Conservation (phyloP, 495 filamentous ascomycete species). For the Daldinia childiae region DNA sequence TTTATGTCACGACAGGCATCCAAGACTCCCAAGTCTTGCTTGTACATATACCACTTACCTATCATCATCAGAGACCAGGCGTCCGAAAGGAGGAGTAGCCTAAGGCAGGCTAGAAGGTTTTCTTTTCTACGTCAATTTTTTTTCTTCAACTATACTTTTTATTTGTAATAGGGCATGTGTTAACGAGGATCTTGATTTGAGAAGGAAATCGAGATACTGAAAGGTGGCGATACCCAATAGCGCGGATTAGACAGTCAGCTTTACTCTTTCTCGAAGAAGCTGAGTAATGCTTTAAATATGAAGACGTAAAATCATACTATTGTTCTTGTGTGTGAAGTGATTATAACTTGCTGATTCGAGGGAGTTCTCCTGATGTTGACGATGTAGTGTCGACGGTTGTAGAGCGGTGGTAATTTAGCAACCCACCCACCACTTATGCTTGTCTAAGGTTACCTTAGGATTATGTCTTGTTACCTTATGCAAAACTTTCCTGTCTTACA, state of each 20-base stretch:
- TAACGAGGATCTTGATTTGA: background rate
- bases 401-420: too few relatives aligned
- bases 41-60: constrained; percentile 24
- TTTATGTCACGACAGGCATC: background rate
- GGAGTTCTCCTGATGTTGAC: too few relatives aligned
- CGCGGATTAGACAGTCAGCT: constrained; percentile 1
- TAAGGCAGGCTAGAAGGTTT: background rate
- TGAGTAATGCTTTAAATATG: background rate
- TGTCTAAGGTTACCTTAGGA: too few relatives aligned
- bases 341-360: background rate
- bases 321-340: background rate
- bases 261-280: background rate
- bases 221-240: constrained; percentile 41
- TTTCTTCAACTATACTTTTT: constrained; percentile 21
- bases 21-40: constrained; percentile 9
- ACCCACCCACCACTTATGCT: too few relatives aligned
- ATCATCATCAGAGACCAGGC: background rate
- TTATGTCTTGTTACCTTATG: too few relatives aligned
- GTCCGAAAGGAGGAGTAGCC: background rate
- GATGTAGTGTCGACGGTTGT: too few relatives aligned
- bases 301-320: background rate
- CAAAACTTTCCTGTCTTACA: too few relatives aligned
- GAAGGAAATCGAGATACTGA: background rate
- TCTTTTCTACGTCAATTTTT: constrained; percentile 7
- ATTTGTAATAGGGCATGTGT: constrained; percentile 24